phyloP scores from a whole-genome alignment of 2,329 filamentous ascomycete species.

The Didymella lethalis region DNA sequence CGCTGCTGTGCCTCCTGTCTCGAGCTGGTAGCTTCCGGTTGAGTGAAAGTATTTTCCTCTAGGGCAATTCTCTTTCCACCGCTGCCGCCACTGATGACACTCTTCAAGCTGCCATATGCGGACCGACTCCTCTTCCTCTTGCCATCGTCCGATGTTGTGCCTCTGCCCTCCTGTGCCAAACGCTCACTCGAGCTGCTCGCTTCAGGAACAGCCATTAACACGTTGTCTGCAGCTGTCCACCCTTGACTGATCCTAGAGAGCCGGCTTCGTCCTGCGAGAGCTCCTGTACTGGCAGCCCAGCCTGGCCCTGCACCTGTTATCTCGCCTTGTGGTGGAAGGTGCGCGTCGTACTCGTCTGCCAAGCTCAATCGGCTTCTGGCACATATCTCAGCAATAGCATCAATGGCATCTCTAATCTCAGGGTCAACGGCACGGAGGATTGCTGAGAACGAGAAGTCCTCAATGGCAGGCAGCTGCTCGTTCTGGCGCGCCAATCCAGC shows the following conservation, averaged over 20 bases:
- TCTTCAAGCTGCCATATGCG: slow-evolving; percentile 51
- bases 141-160: slow-evolving; percentile 21
- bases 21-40: slow-evolving; percentile 28
- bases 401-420: slow-evolving; percentile 65
- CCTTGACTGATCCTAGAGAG: slow-evolving; percentile 44
- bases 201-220: slow-evolving; percentile 58
- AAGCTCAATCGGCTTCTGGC: slow-evolving; percentile 67
- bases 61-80: slow-evolving; percentile 41
- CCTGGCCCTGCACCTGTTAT: slow-evolving; percentile 51
- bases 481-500: slow-evolving; percentile 40
- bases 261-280: slow-evolving; percentile 42
- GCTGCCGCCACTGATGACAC: slow-evolving; percentile 49
- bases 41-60: slow-evolving; percentile 31
- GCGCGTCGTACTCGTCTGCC: slow-evolving; percentile 68
- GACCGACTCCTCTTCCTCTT: slow-evolving; percentile 47
- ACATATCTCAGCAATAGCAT: slow-evolving; percentile 70
- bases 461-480: slow-evolving; percentile 54
- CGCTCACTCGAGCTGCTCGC: slow-evolving; percentile 57
- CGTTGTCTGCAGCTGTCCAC: slow-evolving; percentile 49
- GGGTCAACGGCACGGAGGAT: slow-evolving; percentile 65
- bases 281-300: slow-evolving; percentile 42
- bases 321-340: slow-evolving; percentile 68
- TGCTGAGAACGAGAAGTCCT: slow-evolving; percentile 64
- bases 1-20: slow-evolving; percentile 21
- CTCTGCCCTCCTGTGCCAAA: slow-evolving; percentile 43